A percentile compares a stretch with the other conserved stretches of the same genome.
phyloP scores from a whole-genome alignment of 768 basidiomycete species.

The Russula compacta region DNA sequence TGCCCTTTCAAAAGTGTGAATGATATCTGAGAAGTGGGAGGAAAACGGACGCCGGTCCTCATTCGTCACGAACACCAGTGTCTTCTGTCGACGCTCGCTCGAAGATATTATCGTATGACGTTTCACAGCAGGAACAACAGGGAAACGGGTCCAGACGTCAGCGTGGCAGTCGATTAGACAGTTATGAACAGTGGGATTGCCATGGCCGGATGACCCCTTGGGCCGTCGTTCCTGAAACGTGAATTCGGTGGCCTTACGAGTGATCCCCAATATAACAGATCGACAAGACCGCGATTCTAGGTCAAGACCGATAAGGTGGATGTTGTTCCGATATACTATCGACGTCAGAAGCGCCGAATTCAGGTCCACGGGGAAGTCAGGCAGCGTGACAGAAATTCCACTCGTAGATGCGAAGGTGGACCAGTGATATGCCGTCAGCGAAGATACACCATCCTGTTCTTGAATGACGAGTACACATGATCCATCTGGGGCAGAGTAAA shows the following conservation, averaged over 20 bases:
- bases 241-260: constrained; percentile 48
- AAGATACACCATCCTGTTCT: background rate
- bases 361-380: constrained; percentile 18
- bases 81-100: constrained; percentile 26
- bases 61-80: constrained; percentile 39
- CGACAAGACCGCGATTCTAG: constrained; percentile 26
- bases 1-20: constrained; percentile 37
- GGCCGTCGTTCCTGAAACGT: constrained; percentile 39
- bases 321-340: constrained; percentile 32
- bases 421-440: constrained; percentile 44
- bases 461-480: constrained; percentile 40
- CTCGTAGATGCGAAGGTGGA: constrained; percentile 43
- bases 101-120: constrained; percentile 9
- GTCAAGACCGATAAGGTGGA: constrained; percentile 39
- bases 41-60: constrained; percentile 29
- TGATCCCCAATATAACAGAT: constrained; percentile 44
- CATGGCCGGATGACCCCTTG: constrained; percentile 18
- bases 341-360: constrained; percentile 35
- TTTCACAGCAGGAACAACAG: constrained; percentile 8
- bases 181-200: constrained; percentile 33
- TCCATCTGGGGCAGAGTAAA: constrained; percentile 45
- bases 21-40: constrained; percentile 38
- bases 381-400: constrained; percentile 34
- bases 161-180: constrained; percentile 10
- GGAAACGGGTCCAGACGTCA: constrained; percentile 12